Evolutionary conservation across 2,329 filamentous ascomycete genomes (phyloP).

Genomic region (Fusarium devonianum): DNA sequence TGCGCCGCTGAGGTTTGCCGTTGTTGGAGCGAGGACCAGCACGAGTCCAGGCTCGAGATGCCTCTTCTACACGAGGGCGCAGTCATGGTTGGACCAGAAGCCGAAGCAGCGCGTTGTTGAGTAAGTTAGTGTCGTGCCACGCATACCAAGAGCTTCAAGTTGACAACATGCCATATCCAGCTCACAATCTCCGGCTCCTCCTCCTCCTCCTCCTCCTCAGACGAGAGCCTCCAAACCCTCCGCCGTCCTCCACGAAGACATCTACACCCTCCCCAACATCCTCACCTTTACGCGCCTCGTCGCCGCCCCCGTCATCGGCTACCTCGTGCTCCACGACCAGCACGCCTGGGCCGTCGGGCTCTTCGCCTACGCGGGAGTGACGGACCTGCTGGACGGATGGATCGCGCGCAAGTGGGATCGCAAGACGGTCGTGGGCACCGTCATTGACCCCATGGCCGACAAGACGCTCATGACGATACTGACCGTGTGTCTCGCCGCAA

Average conservation of each 20-base stretch:
- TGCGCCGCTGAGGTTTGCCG: slow-evolving; percentile 13
- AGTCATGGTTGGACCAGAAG: slow-evolving; percentile 29
- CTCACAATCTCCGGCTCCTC: slow-evolving; percentile 4
- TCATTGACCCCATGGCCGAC: slow-evolving; percentile 97
- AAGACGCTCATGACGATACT: slow-evolving; percentile 95
- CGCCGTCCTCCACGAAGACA: slow-evolving; percentile 72
- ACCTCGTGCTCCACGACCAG: slow-evolving; percentile 84
- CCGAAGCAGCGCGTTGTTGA: slow-evolving; percentile 10
- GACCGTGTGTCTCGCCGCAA: slow-evolving; percentile 82
- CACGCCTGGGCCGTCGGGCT: slow-evolving; percentile 80
- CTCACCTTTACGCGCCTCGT: slow-evolving; percentile 86
- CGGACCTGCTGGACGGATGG: slow-evolving; percentile 92
- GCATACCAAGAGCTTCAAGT: too few relatives aligned
- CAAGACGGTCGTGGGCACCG: slow-evolving; percentile 91
- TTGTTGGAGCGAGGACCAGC: slow-evolving; percentile 5
- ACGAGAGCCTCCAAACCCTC: slow-evolving; percentile 1
- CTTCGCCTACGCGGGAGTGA: slow-evolving; percentile 92
- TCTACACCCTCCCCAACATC: slow-evolving; percentile 95
- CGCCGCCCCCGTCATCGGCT: slow-evolving; percentile 85
- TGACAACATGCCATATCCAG: slow-evolving; percentile 10
- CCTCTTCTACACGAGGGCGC: slow-evolving; percentile 36
- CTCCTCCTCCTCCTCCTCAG: neutral
- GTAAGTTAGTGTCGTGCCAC: slow-evolving; percentile 1
- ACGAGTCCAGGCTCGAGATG: slow-evolving; percentile 17
- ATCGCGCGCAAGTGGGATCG: slow-evolving; percentile 88